These are phyloP conservation scores for Aspergillus incahuasiensis DNA, from an alignment of 495 filamentous ascomycete species.

Conservation along the genomic window DNA sequence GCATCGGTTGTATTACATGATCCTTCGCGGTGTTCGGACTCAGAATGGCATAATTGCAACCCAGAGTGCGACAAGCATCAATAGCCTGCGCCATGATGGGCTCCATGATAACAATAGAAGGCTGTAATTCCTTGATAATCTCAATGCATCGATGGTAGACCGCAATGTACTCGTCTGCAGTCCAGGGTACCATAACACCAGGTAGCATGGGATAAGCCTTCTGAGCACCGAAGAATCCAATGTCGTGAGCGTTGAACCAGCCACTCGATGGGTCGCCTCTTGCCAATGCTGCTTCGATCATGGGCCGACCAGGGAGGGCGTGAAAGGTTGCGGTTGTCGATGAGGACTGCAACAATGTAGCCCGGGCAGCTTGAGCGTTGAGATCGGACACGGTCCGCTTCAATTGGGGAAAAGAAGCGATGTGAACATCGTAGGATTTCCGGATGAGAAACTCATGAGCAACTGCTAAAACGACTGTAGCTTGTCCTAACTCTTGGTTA, in stretches of 20 bases:
- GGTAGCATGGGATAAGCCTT: conserved; percentile 15
- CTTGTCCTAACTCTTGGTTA: conserved; percentile 43
- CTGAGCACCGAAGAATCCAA: conserved; percentile 22
- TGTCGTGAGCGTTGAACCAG: conserved; percentile 9
- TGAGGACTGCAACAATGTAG: neutral
- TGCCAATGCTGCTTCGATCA: conserved; percentile 22
- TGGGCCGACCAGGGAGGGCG: conserved; percentile 24
- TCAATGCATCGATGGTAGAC: conserved; percentile 29
- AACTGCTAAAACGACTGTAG: conserved; percentile 40
- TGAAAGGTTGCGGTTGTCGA: conserved; percentile 24
- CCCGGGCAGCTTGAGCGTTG: conserved; percentile 8
- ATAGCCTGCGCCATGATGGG: conserved; percentile 36
- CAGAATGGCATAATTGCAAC: conserved; percentile 22
- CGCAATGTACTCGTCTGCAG: conserved; percentile 34
- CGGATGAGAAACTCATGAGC: conserved; percentile 38
- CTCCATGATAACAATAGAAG: conserved; percentile 36
- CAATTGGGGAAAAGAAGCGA: conserved; percentile 41
- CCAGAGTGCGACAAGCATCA: conserved; percentile 33
- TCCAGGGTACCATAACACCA: conserved; percentile 26
- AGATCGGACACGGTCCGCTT: conserved; percentile 15
- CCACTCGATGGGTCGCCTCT: neutral
- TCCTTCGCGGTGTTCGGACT: conserved; percentile 32
- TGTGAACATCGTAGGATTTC: conserved; percentile 34
- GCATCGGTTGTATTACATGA: conserved; percentile 32
- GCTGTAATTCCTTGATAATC: conserved; percentile 29